phyloP scores from a whole-genome alignment of 2,329 filamentous ascomycete genomes.

The Trichoderma sp. region DNA sequence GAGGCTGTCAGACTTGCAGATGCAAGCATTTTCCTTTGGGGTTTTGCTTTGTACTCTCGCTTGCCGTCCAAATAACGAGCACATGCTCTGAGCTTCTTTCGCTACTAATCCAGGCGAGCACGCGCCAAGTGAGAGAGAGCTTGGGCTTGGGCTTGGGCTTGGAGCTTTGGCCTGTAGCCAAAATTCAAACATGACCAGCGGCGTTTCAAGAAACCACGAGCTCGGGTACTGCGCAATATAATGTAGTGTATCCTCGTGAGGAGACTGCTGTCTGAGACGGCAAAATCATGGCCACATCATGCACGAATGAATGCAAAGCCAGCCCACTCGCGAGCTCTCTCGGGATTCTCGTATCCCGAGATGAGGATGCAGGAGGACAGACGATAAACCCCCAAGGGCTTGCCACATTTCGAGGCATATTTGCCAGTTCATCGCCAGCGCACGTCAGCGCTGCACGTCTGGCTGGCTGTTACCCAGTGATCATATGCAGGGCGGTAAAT shows the following conservation, averaged over 20 bases:
- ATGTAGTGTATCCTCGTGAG: neutral
- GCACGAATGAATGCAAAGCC: neutral
- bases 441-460: slow-evolving; percentile 18
- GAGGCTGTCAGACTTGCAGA: slow-evolving; percentile 1
- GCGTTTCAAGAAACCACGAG: neutral
- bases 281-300: slow-evolving; percentile 1
- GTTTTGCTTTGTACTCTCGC: neutral
- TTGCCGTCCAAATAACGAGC: neutral
- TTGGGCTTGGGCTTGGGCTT: neutral
- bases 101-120: neutral
- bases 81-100: neutral
- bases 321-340: neutral
- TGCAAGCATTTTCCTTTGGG: neutral
- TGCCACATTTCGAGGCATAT: slow-evolving; percentile 19
- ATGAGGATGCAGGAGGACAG: slow-evolving; percentile 2
- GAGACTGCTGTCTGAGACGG: too few species aligned
- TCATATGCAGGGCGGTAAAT: slow-evolving; percentile 17
- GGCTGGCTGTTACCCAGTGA: slow-evolving; percentile 6
- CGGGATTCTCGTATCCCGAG: slow-evolving; percentile 11
- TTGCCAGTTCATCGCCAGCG: slow-evolving; percentile 18
- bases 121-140: neutral
- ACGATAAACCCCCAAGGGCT: neutral
- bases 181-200: neutral
- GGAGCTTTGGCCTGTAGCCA: neutral
- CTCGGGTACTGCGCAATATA: neutral